These are phyloP conservation scores for Eurotiales sp. DNA, from an alignment of 2,329 filamentous ascomycete species.

Conservation along the genomic window DNA sequence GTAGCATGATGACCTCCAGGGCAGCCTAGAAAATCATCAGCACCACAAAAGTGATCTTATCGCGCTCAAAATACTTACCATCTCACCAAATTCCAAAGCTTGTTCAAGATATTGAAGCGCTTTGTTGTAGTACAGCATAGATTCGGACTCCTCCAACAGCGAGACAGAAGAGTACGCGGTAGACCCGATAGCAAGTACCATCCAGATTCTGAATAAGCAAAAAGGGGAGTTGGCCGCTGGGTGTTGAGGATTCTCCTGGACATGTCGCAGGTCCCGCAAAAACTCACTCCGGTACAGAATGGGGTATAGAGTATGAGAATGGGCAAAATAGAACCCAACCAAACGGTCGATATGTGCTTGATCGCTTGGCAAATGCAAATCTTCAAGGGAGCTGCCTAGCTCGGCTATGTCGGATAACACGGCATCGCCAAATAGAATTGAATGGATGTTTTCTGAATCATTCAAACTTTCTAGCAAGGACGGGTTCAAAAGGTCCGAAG, in stretches of 20 bases:
- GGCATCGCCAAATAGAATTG: conserved; percentile 1
- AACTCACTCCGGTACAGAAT: conserved; percentile 27
- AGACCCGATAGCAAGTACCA: conserved; percentile 48
- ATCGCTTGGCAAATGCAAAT: background rate
- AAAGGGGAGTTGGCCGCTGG: conserved; percentile 30
- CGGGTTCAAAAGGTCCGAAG: background rate
- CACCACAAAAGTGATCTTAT: background rate
- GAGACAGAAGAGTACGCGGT: conserved; percentile 44
- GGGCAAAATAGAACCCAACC: conserved; percentile 46
- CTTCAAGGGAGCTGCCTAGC: background rate
- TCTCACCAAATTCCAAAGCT: conserved; percentile 36
- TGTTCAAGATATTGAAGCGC: conserved; percentile 42
- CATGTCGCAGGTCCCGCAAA: background rate
- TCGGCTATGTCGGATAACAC: background rate
- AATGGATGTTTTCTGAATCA: background rate
- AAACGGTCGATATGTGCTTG: conserved; percentile 26
- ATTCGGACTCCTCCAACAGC: conserved; percentile 43
- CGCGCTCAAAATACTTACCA: conserved; percentile 28
- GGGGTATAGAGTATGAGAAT: conserved; percentile 47
- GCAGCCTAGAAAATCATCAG: conserved; percentile 30
- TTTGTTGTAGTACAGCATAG: conserved; percentile 42
- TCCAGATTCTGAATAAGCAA: conserved; percentile 45
- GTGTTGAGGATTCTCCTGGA: conserved; percentile 19
- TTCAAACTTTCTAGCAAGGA: background rate
- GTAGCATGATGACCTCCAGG: conserved; percentile 43